Conservation (phyloP, 2,329 filamentous ascomycete species). For the Alternaria brassicae region DNA sequence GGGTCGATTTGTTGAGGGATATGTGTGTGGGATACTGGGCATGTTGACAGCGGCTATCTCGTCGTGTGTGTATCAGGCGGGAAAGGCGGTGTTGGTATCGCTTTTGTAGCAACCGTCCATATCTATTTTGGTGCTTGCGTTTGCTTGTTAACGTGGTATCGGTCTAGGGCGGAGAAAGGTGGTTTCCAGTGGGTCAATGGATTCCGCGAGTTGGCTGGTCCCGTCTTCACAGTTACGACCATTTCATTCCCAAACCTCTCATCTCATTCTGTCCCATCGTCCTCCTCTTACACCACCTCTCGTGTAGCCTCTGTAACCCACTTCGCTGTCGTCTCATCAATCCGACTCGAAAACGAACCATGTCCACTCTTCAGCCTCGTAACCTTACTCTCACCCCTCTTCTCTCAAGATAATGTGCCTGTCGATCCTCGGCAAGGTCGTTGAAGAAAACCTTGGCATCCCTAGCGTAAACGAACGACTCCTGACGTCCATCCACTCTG, state of each 20-base stretch:
- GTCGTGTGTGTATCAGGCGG: too few relatives aligned
- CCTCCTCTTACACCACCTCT: slow-evolving; percentile 6
- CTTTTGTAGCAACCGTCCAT: too few relatives aligned
- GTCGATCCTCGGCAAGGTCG: slow-evolving; percentile 35
- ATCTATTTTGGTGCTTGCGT: too few relatives aligned
- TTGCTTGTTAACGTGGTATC: too few relatives aligned
- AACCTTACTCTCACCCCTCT: slow-evolving; percentile 39
- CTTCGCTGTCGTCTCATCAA: slow-evolving; percentile 43
- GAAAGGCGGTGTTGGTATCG: too few relatives aligned
- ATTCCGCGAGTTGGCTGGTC: too few relatives aligned
- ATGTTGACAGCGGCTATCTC: too few relatives aligned
- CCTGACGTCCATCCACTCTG: background rate
- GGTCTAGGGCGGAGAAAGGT: too few relatives aligned
- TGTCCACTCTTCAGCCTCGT: slow-evolving; percentile 48
- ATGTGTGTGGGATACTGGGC: too few relatives aligned
- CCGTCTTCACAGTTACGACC: too few relatives aligned
- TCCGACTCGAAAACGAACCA: slow-evolving; percentile 53
- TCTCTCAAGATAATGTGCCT: slow-evolving; percentile 32
- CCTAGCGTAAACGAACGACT: background rate
- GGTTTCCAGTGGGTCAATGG: too few relatives aligned
- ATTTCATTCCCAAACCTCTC: background rate
- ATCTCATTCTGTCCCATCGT: background rate
- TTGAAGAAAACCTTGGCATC: slow-evolving; percentile 33
- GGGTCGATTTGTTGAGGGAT: too few relatives aligned
- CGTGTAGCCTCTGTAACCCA: slow-evolving; percentile 40